Percentiles rank a stretch among this genome's conserved stretches.
phyloP scores from a whole-genome alignment of 352 stramenopile genomes.

The Thalassiosira mediterranea region DNA sequence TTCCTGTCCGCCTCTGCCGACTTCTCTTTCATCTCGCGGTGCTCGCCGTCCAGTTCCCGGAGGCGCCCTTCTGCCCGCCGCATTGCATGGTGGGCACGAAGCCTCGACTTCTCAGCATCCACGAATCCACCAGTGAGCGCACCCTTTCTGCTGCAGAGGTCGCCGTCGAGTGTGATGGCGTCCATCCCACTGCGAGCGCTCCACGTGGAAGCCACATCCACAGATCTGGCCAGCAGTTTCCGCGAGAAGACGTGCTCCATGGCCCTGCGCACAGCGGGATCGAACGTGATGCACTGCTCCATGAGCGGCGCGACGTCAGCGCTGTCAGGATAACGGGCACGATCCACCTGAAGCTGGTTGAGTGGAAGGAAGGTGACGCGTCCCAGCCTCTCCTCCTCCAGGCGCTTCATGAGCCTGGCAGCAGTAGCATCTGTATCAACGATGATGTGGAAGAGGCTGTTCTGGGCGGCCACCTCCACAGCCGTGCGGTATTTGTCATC shows the following conservation, averaged over 20 bases:
- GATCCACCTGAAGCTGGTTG: slow-evolving; percentile 75
- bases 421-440: slow-evolving; percentile 98
- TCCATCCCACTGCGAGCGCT: slow-evolving; percentile 90
- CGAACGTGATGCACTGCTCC: slow-evolving; percentile 86
- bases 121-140: slow-evolving; percentile 97
- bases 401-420: slow-evolving; percentile 91
- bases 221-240: slow-evolving; percentile 94
- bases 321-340: slow-evolving; percentile 64
- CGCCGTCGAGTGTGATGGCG: slow-evolving; percentile 97
- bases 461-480: slow-evolving; percentile 94
- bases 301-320: slow-evolving; percentile 68
- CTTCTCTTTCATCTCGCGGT: slow-evolving; percentile 81
- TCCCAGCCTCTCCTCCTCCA: slow-evolving; percentile 93
- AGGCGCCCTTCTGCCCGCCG: slow-evolving; percentile 85
- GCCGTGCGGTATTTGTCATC: slow-evolving; percentile 91
- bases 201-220: slow-evolving; percentile 87
- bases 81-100: slow-evolving; percentile 61
- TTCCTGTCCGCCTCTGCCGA: slow-evolving; percentile 89
- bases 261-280: slow-evolving; percentile 89
- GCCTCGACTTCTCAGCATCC: slow-evolving; percentile 84
- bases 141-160: slow-evolving; percentile 96
- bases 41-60: slow-evolving; percentile 80
- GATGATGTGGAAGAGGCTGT: slow-evolving; percentile 97
- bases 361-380: slow-evolving; percentile 97
- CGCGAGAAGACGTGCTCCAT: slow-evolving; percentile 96